Evolutionary conservation across 2,329 filamentous ascomycete species (phyloP).

Genomic region (Trichoderma sp.): DNA sequence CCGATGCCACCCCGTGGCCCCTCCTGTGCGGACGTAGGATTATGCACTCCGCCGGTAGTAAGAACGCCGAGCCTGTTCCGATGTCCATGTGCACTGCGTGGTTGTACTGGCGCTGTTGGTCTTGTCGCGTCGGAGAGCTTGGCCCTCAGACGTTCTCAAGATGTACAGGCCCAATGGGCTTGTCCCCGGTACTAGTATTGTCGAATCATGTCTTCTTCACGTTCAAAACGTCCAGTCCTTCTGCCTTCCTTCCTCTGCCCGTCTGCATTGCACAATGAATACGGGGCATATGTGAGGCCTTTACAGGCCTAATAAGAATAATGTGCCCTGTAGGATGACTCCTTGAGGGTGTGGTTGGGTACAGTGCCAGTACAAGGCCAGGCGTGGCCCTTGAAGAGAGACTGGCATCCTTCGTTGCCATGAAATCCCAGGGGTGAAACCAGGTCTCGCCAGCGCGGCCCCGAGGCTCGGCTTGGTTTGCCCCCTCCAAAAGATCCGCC

Average conservation of each 20-base stretch:
- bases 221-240: neutral
- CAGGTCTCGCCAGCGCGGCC: neutral
- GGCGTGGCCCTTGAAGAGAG: neutral
- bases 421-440: conserved; percentile 1
- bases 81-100: conserved; percentile 8
- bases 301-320: neutral
- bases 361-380: neutral
- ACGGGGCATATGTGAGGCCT: neutral
- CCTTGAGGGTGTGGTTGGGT: neutral
- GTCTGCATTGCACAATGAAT: conserved; percentile 1
- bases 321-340: neutral
- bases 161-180: neutral
- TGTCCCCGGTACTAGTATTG: neutral
- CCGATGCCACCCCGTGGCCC: conserved; percentile 21
- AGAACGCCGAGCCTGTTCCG: conserved; percentile 18
- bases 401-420: neutral
- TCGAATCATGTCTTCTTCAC: neutral
- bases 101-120: conserved; percentile 1
- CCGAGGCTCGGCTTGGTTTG: conserved; percentile 12
- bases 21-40: conserved; percentile 24
- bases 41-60: conserved; percentile 25
- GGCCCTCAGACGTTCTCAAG: neutral
- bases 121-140: conserved; percentile 2
- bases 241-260: neutral
- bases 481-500: conserved; percentile 26